A percentile compares a stretch with the other conserved stretches of the same genome.
These are phyloP conservation scores for Conringia planisiliqua DNA, from an alignment of 345 rosid species.

Conservation along the genomic window DNA sequence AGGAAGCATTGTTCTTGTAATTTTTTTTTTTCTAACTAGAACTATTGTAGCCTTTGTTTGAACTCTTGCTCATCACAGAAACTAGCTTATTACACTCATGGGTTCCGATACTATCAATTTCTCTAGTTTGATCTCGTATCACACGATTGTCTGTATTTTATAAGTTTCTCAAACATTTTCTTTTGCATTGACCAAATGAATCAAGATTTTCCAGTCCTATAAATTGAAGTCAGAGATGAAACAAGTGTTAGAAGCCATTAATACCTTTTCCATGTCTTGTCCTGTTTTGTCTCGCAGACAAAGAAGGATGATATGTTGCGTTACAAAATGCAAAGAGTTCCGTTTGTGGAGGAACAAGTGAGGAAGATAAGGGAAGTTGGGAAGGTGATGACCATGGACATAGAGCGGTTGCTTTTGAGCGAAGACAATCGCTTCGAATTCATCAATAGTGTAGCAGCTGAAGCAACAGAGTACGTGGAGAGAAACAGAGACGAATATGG, in stretches of 20 bases:
- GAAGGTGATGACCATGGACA: slow-evolving; percentile 62
- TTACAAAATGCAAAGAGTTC: slow-evolving; percentile 57
- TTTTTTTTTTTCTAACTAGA: no score
- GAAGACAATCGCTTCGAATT: slow-evolving; percentile 79
- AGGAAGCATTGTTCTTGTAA: no score
- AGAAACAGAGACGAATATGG: slow-evolving; percentile 76
- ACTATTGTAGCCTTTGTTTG: no score
- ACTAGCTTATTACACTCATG: no score
- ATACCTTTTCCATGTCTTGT: not conserved
- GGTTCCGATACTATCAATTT: no score
- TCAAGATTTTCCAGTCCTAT: not conserved
- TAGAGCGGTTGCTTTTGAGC: slow-evolving; percentile 58
- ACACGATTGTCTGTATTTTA: not conserved
- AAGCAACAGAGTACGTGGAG: slow-evolving; percentile 74
- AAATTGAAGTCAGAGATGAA: not conserved
- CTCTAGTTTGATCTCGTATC: no score
- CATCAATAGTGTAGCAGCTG: slow-evolving; percentile 79
- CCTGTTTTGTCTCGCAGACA: slow-evolving; percentile 37
- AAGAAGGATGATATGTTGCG: slow-evolving; percentile 72
- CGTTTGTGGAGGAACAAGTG: slow-evolving; percentile 86
- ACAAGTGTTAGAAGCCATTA: not conserved
- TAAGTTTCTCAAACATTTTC: not conserved
- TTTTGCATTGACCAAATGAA: not conserved
- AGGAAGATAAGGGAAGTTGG: slow-evolving; percentile 68
- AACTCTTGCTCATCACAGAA: no score